A percentile compares a stretch with the other conserved stretches of the same genome.
phyloP scores from a whole-genome alignment of 139 green algal species.

The Microglena sp. region DNA sequence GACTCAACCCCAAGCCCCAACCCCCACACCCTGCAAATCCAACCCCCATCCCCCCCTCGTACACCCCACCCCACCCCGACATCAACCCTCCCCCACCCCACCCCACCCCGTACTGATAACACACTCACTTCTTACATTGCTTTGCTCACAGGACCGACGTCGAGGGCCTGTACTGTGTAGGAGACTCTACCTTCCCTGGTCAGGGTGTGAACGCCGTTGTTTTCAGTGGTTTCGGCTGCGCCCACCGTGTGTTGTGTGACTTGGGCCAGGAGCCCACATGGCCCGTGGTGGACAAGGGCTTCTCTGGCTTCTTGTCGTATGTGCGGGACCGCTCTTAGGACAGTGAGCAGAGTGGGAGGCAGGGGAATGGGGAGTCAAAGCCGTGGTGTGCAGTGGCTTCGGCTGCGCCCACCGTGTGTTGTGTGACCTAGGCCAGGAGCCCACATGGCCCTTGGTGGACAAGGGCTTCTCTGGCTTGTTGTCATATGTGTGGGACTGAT shows the following conservation, averaged over 20 bases:
- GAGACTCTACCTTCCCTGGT: slow-evolving; percentile 90
- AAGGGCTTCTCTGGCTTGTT: slow-evolving; percentile 48
- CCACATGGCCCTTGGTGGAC: slow-evolving; percentile 54
- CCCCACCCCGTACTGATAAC: too few species aligned
- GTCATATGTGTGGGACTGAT: slow-evolving; percentile 27
- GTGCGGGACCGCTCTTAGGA: slow-evolving; percentile 32
- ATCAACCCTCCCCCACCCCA: too few species aligned
- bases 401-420: slow-evolving; percentile 81
- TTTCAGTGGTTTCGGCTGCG: slow-evolving; percentile 88
- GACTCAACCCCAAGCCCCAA: too few species aligned
- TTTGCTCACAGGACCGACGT: slow-evolving; percentile 27
- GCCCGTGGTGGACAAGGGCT: slow-evolving; percentile 53
- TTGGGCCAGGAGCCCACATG: slow-evolving; percentile 57
- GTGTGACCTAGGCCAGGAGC: slow-evolving; percentile 61
- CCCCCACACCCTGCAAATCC: too few species aligned
- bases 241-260: slow-evolving; percentile 78
- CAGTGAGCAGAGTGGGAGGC: not conserved
- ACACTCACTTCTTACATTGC: too few species aligned
- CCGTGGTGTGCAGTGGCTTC: slow-evolving; percentile 83
- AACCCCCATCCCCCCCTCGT: too few species aligned
- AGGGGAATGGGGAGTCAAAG: not conserved
- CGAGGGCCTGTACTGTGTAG: slow-evolving; percentile 87
- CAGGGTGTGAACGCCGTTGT: slow-evolving; percentile 91
- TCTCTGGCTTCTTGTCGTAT: slow-evolving; percentile 37
- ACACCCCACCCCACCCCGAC: slow-evolving; percentile 42